Evolutionary conservation across 495 filamentous ascomycete species (phyloP), one percentile per base, ranked within the genome.

Genomic region (Penicillium silybi): DNA sequence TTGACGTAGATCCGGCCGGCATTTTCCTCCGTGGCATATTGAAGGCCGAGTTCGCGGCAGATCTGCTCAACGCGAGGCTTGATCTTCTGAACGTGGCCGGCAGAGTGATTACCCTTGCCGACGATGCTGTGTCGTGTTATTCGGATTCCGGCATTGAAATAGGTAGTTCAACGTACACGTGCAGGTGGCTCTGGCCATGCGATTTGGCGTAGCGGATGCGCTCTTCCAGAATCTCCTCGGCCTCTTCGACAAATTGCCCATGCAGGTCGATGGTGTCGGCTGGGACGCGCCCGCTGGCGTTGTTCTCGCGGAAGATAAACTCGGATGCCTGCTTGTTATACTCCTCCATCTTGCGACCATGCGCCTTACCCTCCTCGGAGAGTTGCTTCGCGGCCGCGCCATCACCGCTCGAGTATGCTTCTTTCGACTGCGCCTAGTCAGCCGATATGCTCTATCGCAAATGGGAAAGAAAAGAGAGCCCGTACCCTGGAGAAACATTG

Each of bases 241-340:
- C 93, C 74, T 98, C 93, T 62, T 92, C 86, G 41, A 95, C 93
- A 64, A 85, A 96, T 63, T 92, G 86, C 0, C 93, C 91, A 59
- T 98, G 93, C 40, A 98, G 74, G 73, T 98, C 93, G 56, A 98
- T 96, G 3, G 87, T 89, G 61, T 97, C 91, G 20, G 79, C 79
- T 10, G 74, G 73, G 10, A 93, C 84, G 42, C 86, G 80, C 11
- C 77, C 85, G 3, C 67, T 53, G 6, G 86, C 80, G 67, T 97
- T 98, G 69, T 97, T 96, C 69, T 90, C 89, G 2, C 88, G 82
- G 78, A 97, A 97, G 56, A 97, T 97, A 67, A 80, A 95, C 47
- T 96, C 89, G 27, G 89, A 89, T 7, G 93, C 93, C 68, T 95
- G 87, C 52, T 77, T 79, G 76, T 96, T 96, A 66, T 91, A 92